phyloP scores from a whole-genome alignment of 192 early-diverging fungal genomes.

The Coemansia sp. region DNA sequence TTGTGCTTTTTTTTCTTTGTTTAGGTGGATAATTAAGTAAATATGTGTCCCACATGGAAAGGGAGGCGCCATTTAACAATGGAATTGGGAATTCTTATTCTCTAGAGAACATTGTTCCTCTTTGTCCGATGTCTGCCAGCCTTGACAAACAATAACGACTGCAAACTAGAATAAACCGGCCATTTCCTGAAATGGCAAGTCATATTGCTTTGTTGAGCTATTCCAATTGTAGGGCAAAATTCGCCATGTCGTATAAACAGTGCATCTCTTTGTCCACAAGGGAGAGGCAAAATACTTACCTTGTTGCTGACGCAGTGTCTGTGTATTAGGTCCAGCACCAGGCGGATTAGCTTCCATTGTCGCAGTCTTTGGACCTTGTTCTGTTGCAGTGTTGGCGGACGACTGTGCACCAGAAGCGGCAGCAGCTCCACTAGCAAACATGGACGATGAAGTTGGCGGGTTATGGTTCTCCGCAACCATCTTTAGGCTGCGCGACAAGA shows the following conservation, averaged over 20 bases:
- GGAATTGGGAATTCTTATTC: neutral
- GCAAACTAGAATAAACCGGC: slow-evolving; percentile 1
- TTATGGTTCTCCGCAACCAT: slow-evolving; percentile 18
- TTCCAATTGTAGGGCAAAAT: neutral
- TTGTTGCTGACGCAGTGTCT: slow-evolving; percentile 7
- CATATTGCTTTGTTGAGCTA: neutral
- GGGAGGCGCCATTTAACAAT: slow-evolving; percentile 1
- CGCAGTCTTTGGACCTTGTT: neutral
- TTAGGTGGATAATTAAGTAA: neutral
- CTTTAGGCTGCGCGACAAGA: slow-evolving; percentile 30
- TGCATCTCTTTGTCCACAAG: neutral
- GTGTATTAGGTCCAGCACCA: neutral
- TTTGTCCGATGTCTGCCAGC: neutral
- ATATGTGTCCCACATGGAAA: neutral
- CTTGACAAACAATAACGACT: slow-evolving; percentile 2
- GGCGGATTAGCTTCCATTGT: neutral
- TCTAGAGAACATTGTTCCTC: neutral
- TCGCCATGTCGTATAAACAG: neutral
- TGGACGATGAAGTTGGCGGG: slow-evolving; percentile 1
- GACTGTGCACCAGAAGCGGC: neutral
- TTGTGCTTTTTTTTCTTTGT: neutral
- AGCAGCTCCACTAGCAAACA: neutral
- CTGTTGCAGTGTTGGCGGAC: neutral
- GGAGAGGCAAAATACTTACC: neutral
- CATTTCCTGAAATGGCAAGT: slow-evolving; percentile 8